Evolutionary conservation across 371 early-diverging fungal species (phyloP).

Genomic region (Mortierella sp.): DNA sequence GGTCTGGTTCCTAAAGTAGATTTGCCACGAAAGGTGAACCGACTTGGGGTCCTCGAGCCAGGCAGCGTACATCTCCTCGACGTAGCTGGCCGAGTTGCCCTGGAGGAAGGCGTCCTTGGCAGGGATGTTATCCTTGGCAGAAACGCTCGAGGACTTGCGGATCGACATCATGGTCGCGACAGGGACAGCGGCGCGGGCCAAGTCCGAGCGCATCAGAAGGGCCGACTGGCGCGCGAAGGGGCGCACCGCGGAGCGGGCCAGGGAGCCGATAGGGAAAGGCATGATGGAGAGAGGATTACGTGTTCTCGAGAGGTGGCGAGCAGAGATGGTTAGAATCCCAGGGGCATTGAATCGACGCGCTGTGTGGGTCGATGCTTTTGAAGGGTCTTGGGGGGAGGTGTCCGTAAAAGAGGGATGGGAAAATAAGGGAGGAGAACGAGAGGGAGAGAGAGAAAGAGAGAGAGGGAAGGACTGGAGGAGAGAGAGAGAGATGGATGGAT

Average conservation of each 20-base stretch:
- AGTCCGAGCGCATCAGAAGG: constrained; percentile 7
- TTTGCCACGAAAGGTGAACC: constrained; percentile 96
- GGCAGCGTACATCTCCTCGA: constrained; percentile 95
- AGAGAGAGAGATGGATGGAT: not conserved
- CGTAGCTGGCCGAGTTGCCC: constrained; percentile 82
- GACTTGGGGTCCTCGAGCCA: constrained; percentile 88
- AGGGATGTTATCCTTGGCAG: constrained; percentile 7
- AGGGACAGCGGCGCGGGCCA: constrained; percentile 9
- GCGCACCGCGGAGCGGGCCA: constrained; percentile 2
- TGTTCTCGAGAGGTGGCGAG: not conserved
- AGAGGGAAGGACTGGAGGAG: not conserved
- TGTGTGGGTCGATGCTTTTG: not conserved
- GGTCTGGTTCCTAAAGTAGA: constrained; percentile 91
- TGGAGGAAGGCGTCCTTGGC: constrained; percentile 70
- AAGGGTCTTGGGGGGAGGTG: too few species aligned
- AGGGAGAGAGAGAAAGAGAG: not conserved
- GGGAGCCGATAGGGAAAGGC: constrained; percentile 9
- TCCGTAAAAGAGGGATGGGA: too few species aligned
- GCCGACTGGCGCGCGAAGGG: constrained; percentile 14
- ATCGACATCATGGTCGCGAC: constrained; percentile 10
- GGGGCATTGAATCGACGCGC: constrained; percentile 6
- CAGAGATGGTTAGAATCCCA: constrained; percentile 1
- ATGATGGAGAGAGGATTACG: not conserved
- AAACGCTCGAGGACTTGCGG: constrained; percentile 10
- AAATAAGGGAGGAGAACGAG: too few species aligned